Base-by-base conservation (phyloP, 495 filamentous ascomycete genomes). In the Apiosordaria backusii region DNA sequence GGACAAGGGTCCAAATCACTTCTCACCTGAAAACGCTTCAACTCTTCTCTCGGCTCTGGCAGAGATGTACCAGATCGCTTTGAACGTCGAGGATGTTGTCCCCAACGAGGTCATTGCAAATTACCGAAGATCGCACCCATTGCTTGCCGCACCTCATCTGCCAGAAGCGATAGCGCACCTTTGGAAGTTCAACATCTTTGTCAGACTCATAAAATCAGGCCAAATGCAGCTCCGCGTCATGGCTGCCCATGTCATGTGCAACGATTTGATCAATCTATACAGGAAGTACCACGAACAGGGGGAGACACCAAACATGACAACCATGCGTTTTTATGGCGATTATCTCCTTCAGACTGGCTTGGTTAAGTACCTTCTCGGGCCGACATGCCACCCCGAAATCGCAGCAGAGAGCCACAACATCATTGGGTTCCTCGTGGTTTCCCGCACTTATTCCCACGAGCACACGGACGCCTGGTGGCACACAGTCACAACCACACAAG, bases 331-430 rank as follows among this genome's bases (percentile, higher is more conserved):
- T 69, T 79, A 93, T 62, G 83, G 90, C 22, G 77, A 83, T 23
- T 89, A 88, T 66, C 82, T 96, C 53, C 77, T 87, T 25, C 69
- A 81, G 3, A 86, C 86, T 55, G 86, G 85, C 65, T 82, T 96
- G 24, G 83, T 96, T 54, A 87, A 92, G 57, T 96, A 98, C 75
- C 85, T 99, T 26, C 87, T 98, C 63, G 91, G 95, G 1, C 87
- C 93, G 54, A 93, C 92, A 63, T 97, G 95, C 19, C 95, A 98
- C 72, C 91, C 91, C 5, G 92, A 97, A 70, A 85, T 99, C 65
- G 96, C 96, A 57, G 82, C 79, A 53, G 86, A 91, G 67, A 90
- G 90, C 72, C 83, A 83, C 65, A 97, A 97, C 64, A 90, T 98
- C 62, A 81, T 97, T 52, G 90, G 90, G 0, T 98, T 97, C 66